Evolutionary conservation across 805 yeast species (phyloP).

Genomic region (Ogataea saltuana): DNA sequence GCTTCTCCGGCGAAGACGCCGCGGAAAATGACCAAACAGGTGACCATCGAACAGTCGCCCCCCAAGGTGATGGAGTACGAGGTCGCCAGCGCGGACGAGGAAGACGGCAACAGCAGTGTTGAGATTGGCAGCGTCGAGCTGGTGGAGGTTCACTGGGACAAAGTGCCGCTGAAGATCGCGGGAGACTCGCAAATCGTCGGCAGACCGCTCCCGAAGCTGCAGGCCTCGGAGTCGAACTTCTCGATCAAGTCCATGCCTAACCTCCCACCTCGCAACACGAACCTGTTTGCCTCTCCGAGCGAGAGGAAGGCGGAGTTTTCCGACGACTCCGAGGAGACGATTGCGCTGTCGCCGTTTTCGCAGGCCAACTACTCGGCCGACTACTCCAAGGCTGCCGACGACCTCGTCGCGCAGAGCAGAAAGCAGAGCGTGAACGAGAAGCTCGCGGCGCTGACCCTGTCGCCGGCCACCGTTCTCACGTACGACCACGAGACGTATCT

Average conservation of each 20-base stretch:
- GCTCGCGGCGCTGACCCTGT: constrained; percentile 42
- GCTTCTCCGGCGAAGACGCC: constrained; percentile 30
- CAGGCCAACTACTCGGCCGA: constrained; percentile 14
- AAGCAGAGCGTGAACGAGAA: constrained; percentile 42
- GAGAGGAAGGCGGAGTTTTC: constrained; percentile 13
- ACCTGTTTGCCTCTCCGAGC: constrained; percentile 25
- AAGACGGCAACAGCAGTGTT: constrained; percentile 11
- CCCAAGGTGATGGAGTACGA: constrained; percentile 40
- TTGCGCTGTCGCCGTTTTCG: constrained; percentile 27
- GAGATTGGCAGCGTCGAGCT: constrained; percentile 17
- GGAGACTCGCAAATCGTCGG: constrained; percentile 10
- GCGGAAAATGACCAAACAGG: constrained; percentile 41
- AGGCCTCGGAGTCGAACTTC: constrained; percentile 36
- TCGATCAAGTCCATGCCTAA: constrained; percentile 37
- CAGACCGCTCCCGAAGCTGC: constrained; percentile 40
- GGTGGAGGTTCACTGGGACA: constrained; percentile 31
- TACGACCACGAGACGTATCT: constrained; percentile 34
- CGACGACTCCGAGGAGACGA: constrained; percentile 35
- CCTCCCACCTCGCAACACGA: constrained; percentile 23
- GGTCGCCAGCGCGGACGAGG: constrained; percentile 24
- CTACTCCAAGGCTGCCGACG: constrained; percentile 28
- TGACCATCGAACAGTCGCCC: constrained; percentile 41
- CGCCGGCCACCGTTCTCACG: constrained; percentile 16
- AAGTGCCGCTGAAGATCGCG: constrained; percentile 21
- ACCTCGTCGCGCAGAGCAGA: constrained; percentile 29